phyloP scores from a whole-genome alignment of 176 grass and related monocot genomes.

The Tillandsia leiboldiana region DNA sequence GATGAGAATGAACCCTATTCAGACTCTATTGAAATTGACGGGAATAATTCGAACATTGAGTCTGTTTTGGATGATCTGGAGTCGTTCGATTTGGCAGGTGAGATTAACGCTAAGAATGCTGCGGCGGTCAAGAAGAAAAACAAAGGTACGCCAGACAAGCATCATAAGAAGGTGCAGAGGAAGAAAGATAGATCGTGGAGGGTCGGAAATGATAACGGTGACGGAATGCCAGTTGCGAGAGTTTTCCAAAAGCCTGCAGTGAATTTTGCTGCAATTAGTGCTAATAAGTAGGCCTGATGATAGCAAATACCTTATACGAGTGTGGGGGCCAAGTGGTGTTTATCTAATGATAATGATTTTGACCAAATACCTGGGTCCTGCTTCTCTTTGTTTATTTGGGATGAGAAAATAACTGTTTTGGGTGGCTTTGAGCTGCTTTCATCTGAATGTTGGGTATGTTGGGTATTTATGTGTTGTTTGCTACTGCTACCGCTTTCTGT shows the following conservation, averaged over 20 bases:
- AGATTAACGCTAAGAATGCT: slow-evolving; percentile 5
- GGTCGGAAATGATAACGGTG: slow-evolving; percentile 32
- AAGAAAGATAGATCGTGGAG: slow-evolving; percentile 78
- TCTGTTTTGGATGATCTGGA: slow-evolving; percentile 39
- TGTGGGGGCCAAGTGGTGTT: neutral
- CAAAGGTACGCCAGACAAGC: slow-evolving; percentile 30
- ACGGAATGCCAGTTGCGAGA: slow-evolving; percentile 40
- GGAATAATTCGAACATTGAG: slow-evolving; percentile 23
- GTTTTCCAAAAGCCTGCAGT: slow-evolving; percentile 39
- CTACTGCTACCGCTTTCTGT: neutral
- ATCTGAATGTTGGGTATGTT: neutral
- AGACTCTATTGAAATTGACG: neutral
- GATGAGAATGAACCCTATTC: neutral
- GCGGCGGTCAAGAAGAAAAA: slow-evolving; percentile 25
- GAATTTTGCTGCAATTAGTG: slow-evolving; percentile 2
- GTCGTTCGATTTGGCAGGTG: slow-evolving; percentile 39
- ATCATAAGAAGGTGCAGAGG: slow-evolving; percentile 53
- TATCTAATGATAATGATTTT: neutral
- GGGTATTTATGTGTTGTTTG: neutral
- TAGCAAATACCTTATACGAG: neutral
- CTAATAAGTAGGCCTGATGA: neutral
- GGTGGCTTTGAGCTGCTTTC: neutral
- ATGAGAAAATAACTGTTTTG: neutral
- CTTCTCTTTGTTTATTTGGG: neutral
- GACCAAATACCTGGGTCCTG: neutral